Evolutionary conservation across 345 rosid species (phyloP).

Genomic region (Bruguiera parviflora): DNA sequence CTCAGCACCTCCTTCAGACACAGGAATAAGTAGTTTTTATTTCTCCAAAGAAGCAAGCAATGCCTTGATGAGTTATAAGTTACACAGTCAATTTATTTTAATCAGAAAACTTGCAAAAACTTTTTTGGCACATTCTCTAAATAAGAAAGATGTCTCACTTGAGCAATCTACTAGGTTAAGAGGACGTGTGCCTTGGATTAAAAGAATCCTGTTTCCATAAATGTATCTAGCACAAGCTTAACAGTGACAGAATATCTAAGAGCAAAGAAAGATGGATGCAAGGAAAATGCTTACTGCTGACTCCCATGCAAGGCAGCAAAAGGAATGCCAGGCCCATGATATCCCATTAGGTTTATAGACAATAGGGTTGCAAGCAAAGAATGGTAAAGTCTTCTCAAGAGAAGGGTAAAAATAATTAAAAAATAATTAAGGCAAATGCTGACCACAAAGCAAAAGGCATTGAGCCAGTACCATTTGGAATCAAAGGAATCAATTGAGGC

Average conservation of each 20-base stretch:
- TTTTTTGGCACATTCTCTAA: neutral
- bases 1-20: neutral
- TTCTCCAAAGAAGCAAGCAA: neutral
- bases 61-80: neutral
- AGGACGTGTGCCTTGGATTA: no score
- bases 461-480: slow-evolving; percentile 76
- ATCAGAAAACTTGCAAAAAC: neutral
- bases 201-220: no score
- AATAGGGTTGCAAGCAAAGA: neutral
- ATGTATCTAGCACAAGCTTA: no score
- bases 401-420: neutral
- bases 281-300: neutral
- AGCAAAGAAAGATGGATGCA: no score
- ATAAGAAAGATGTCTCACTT: no score
- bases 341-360: neutral
- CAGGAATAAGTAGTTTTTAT: no score
- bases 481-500: slow-evolving; percentile 98
- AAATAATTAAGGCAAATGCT: neutral
- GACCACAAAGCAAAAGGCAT: slow-evolving; percentile 17
- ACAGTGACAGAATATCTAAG: no score
- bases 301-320: neutral
- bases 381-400: neutral
- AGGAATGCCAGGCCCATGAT: neutral
- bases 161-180: no score
- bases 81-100: neutral